Conservation (phyloP, 2,329 filamentous ascomycete genomes). For the Microascus cirrosus region DNA sequence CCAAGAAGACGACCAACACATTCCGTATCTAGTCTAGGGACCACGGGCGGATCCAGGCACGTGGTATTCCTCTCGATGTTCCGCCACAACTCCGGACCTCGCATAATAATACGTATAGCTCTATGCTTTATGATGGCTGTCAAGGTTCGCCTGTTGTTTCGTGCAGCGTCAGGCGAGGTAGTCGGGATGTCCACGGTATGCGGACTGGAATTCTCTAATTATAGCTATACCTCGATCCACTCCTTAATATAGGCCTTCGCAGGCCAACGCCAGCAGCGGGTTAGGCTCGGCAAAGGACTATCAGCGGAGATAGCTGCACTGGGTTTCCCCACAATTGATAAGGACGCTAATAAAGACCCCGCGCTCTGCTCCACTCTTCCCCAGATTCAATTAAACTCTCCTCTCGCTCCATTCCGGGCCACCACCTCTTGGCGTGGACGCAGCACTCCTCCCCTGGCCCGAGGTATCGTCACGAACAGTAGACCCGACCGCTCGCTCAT, state of each 20-base stretch:
- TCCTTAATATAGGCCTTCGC: too few relatives aligned
- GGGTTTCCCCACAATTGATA: background rate
- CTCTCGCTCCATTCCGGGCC: background rate
- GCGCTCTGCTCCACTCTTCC: background rate
- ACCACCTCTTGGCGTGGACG: background rate
- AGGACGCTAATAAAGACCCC: background rate
- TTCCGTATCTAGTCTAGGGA: constrained; percentile 20
- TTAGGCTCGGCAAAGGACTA: too few relatives aligned
- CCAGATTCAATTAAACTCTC: too few relatives aligned
- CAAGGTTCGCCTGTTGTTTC: too few relatives aligned
- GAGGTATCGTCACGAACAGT: background rate
- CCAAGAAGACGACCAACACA: background rate
- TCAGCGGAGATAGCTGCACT: too few relatives aligned
- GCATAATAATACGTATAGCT: too few relatives aligned
- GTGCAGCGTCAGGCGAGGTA: too few relatives aligned
- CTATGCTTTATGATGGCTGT: too few relatives aligned
- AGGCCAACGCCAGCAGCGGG: too few relatives aligned
- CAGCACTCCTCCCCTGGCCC: background rate
- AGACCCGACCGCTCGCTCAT: constrained; percentile 13
- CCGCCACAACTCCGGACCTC: constrained; percentile 5
- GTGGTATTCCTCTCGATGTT: constrained; percentile 23
- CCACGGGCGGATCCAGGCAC: constrained; percentile 25
- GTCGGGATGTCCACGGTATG: background rate
- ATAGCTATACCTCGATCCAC: background rate
- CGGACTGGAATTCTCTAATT: background rate